phyloP scores from a whole-genome alignment of 768 basidiomycete genomes.

The Lentinula raphanica region DNA sequence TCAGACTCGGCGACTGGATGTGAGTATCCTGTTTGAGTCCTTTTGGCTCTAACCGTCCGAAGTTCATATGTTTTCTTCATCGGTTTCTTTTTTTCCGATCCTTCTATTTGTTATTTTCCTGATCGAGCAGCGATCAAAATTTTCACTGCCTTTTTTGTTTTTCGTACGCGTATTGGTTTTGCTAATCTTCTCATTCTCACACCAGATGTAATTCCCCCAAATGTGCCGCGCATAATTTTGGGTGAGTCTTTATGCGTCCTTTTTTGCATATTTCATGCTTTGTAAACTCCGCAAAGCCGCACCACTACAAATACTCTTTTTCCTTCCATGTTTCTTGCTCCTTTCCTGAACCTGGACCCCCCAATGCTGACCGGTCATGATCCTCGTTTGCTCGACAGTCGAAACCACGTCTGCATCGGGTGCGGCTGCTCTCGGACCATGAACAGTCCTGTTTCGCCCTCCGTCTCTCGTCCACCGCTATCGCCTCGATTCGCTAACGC shows the following conservation, averaged over 20 bases:
- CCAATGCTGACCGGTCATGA: conserved; percentile 41
- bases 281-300: conserved; percentile 5
- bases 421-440: conserved; percentile 61
- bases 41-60: too few species aligned
- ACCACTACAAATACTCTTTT: conserved; percentile 11
- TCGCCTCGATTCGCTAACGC: conserved; percentile 29
- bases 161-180: neutral
- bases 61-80: conserved; percentile 12
- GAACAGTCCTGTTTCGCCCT: conserved; percentile 20
- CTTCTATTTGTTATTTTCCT: conserved; percentile 1
- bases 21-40: conserved; percentile 27
- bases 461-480: conserved; percentile 18
- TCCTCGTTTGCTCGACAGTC: conserved; percentile 55
- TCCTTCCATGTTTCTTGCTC: conserved; percentile 13
- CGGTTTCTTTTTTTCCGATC: conserved; percentile 15
- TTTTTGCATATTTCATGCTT: conserved; percentile 10
- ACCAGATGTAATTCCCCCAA: conserved; percentile 61
- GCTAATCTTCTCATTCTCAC: conserved; percentile 3
- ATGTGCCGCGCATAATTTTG: conserved; percentile 83
- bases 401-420: conserved; percentile 72
- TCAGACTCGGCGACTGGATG: conserved; percentile 75
- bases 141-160: neutral
- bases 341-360: too few species aligned
- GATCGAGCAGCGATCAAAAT: conserved; percentile 1
- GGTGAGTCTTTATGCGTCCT: conserved; percentile 43